Conservation (phyloP, 768 basidiomycete genomes). For the Hirschioporus abietinus region DNA sequence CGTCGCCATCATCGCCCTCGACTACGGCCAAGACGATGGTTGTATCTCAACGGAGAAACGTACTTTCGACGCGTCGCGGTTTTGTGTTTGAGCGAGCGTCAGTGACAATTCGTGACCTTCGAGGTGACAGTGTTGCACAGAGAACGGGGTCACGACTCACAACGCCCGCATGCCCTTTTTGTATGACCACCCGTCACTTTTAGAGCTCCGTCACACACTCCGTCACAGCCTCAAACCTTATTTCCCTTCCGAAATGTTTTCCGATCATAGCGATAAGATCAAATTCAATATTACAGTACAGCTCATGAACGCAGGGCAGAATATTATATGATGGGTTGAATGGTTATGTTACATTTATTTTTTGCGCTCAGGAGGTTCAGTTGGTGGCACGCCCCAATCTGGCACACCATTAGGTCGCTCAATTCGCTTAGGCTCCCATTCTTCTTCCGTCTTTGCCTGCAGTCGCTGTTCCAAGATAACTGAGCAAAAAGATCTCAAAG, state of each 20-base stretch:
- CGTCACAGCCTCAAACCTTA: background rate
- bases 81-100: constrained; percentile 16
- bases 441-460: constrained; percentile 53
- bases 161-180: background rate
- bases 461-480: constrained; percentile 43
- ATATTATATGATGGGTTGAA: background rate
- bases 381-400: constrained; percentile 87
- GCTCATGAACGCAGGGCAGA: background rate
- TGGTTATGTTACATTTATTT: background rate
- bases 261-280: background rate
- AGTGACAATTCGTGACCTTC: constrained; percentile 28
- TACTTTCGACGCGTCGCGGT: constrained; percentile 9
- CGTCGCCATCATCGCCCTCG: background rate
- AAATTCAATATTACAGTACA: too few relatives aligned
- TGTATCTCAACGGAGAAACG: background rate
- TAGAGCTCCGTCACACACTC: background rate
- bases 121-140: background rate
- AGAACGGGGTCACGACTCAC: constrained; percentile 1
- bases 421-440: constrained; percentile 88
- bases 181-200: background rate
- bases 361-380: constrained; percentile 35
- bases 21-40: background rate
- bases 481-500: background rate
- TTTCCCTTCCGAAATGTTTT: background rate
- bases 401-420: constrained; percentile 80